A percentile compares a stretch with the other conserved stretches of the same genome.
Evolutionary conservation across 345 rosid species (phyloP).

Genomic region (Punica granatum): DNA sequence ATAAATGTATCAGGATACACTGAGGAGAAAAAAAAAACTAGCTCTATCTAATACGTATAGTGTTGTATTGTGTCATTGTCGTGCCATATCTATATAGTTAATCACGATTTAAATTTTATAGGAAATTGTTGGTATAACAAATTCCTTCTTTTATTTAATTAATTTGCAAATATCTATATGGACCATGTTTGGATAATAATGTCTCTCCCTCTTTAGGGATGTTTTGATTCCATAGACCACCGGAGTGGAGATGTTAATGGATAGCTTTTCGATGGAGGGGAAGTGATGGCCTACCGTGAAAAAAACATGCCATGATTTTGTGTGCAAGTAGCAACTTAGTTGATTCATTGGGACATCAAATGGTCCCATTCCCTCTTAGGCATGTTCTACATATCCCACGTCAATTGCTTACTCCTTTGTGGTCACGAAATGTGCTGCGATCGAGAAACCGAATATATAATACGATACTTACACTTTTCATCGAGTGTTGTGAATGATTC

Average conservation of each 20-base stretch:
- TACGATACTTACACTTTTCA: too few relatives aligned
- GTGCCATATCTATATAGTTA: too few relatives aligned
- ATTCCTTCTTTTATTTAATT: too few relatives aligned
- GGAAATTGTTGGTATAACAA: too few relatives aligned
- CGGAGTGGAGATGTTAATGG: not conserved
- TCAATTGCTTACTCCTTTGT: not conserved
- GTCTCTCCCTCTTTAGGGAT: not conserved
- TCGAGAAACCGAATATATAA: not conserved
- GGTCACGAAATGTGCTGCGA: not conserved
- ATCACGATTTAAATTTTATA: too few relatives aligned
- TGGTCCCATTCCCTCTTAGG: not conserved
- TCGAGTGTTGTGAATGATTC: too few relatives aligned
- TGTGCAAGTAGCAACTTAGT: conserved; percentile 1
- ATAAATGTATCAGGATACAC: too few relatives aligned
- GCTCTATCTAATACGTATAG: too few relatives aligned
- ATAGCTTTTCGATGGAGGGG: not conserved
- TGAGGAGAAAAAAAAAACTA: too few relatives aligned
- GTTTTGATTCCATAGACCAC: not conserved
- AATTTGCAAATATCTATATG: not conserved
- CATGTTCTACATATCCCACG: not conserved
- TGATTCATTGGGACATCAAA: conserved; percentile 6
- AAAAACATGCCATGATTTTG: conserved; percentile 2
- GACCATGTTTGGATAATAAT: not conserved
- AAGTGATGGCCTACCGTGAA: conserved; percentile 11
- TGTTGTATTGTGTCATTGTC: too few relatives aligned